Evolutionary conservation across 2,329 filamentous ascomycete genomes (phyloP).

Genomic region (Rasamsonia emersonii): DNA sequence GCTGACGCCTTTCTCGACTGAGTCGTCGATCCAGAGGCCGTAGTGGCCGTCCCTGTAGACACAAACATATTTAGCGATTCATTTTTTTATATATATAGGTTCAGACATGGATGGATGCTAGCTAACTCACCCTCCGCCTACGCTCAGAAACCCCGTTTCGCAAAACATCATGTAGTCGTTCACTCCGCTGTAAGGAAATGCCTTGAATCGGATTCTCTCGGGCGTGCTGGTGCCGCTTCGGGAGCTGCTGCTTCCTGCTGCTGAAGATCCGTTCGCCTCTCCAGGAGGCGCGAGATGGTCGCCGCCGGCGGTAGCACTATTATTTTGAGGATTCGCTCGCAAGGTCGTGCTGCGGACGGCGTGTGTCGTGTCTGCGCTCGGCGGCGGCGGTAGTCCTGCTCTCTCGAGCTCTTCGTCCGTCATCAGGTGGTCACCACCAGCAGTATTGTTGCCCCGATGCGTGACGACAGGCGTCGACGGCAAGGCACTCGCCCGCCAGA

Average conservation of each 20-base stretch:
- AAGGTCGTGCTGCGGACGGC: conserved; percentile 52
- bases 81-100: conserved; percentile 14
- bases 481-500: conserved; percentile 69
- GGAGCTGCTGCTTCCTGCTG: conserved; percentile 19
- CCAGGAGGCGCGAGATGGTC: conserved; percentile 15
- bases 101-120: background rate
- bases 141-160: conserved; percentile 71
- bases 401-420: conserved; percentile 39
- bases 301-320: conserved; percentile 15
- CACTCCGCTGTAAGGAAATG: conserved; percentile 88
- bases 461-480: conserved; percentile 38
- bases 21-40: conserved; percentile 86
- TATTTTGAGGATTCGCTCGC: conserved; percentile 20
- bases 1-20: conserved; percentile 74
- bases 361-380: conserved; percentile 57
- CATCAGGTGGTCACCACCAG: conserved; percentile 10
- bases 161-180: conserved; percentile 98
- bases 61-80: conserved; percentile 6
- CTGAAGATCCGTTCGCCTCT: conserved; percentile 1
- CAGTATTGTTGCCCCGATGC: background rate
- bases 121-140: conserved; percentile 63
- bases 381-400: conserved; percentile 58
- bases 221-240: conserved; percentile 48
- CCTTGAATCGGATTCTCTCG: conserved; percentile 85
- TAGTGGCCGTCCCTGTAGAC: conserved; percentile 64